A percentile compares a stretch with the other conserved stretches of the same genome.
These are phyloP conservation scores for Rhizopogon roseolus DNA, from an alignment of 768 basidiomycete species.

Conservation along the genomic window DNA sequence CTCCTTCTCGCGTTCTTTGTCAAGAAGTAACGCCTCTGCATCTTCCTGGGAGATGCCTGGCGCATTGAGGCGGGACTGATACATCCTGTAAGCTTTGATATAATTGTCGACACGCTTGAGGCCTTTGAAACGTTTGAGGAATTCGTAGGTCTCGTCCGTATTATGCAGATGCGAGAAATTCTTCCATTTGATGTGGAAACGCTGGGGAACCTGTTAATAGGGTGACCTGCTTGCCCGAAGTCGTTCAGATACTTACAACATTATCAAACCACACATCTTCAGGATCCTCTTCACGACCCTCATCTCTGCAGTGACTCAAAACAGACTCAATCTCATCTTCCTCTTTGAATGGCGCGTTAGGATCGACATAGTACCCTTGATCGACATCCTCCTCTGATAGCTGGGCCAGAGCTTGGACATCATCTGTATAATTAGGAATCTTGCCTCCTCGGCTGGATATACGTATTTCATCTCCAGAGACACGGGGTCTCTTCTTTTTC, in stretches of 20 bases:
- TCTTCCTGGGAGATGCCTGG: constrained; percentile 82
- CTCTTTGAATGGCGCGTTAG: constrained; percentile 44
- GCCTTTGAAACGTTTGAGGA: constrained; percentile 91
- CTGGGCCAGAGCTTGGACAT: constrained; percentile 71
- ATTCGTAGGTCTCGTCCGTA: constrained; percentile 97
- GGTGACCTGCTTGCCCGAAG: neutral
- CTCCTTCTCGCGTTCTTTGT: constrained; percentile 88
- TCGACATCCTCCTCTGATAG: constrained; percentile 55
- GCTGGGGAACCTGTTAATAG: constrained; percentile 41
- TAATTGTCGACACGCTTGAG: constrained; percentile 99
- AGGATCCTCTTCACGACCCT: constrained; percentile 67
- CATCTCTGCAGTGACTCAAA: constrained; percentile 81
- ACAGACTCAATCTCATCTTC: constrained; percentile 94
- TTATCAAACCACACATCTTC: constrained; percentile 87
- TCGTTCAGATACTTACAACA: constrained; percentile 48
- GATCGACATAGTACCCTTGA: constrained; percentile 52
- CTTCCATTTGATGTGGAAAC: constrained; percentile 99
- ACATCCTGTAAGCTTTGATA: constrained; percentile 83
- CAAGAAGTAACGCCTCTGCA: constrained; percentile 80
- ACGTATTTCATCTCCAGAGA: constrained; percentile 66
- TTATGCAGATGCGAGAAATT: constrained; percentile 97
- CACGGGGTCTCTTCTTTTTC: constrained; percentile 70
- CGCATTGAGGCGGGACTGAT: constrained; percentile 59
- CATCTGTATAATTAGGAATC: constrained; percentile 81
- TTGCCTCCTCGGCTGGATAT: constrained; percentile 71